Conservation (phyloP, 2,329 filamentous ascomycete genomes). For the Helotiales sp. region DNA sequence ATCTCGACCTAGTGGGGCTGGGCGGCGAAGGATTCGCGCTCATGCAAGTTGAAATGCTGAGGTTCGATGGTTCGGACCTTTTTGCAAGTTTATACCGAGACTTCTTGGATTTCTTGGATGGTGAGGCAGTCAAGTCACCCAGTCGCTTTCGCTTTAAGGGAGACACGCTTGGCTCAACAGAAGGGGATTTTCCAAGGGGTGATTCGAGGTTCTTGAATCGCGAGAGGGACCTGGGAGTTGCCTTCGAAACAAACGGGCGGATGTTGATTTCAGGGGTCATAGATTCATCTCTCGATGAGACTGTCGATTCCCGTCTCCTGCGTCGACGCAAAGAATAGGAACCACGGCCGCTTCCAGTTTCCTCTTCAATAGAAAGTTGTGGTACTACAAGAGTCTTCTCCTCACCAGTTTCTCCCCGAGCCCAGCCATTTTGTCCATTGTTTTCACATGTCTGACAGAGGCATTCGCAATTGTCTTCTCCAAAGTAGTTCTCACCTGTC, state of each 20-base stretch:
- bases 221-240: conserved; percentile 35
- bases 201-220: conserved; percentile 36
- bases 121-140: conserved; percentile 16
- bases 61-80: conserved; percentile 29
- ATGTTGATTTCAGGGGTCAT: conserved; percentile 57
- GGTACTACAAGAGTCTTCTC: conserved; percentile 31
- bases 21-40: conserved; percentile 23
- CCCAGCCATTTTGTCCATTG: conserved; percentile 80
- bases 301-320: conserved; percentile 52
- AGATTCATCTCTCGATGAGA: conserved; percentile 61
- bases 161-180: conserved; percentile 25
- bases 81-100: conserved; percentile 16
- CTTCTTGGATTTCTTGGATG: conserved; percentile 22
- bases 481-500: conserved; percentile 85
- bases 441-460: conserved; percentile 87
- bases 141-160: conserved; percentile 37
- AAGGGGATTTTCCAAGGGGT: conserved; percentile 31
- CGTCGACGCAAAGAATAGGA: conserved; percentile 63
- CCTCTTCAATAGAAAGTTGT: conserved; percentile 41
- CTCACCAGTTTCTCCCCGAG: conserved; percentile 55
- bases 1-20: conserved; percentile 25
- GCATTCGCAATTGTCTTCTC: conserved; percentile 92
- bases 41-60: conserved; percentile 21
- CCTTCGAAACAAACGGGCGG: conserved; percentile 39
- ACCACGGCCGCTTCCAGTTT: conserved; percentile 22